Evolutionary conservation across 83 land plant species (phyloP).

Genomic region (Picea engelmannii): DNA sequence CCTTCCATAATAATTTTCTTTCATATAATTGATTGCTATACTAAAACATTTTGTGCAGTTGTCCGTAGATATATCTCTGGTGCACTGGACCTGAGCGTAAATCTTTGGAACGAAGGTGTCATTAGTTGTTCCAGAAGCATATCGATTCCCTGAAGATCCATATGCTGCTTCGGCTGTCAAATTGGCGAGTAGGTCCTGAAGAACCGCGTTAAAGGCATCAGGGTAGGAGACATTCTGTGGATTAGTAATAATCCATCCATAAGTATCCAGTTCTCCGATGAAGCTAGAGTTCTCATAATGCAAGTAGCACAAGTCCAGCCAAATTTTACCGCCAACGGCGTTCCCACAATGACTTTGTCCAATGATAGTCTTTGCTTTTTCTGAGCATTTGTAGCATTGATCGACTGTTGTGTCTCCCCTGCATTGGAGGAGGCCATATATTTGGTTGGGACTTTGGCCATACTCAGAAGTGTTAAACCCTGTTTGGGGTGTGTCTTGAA

Average conservation of each 20-base stretch:
- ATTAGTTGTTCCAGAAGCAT: not conserved
- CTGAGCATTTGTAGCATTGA: too few relatives aligned
- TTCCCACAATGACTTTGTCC: not conserved
- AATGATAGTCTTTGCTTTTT: too few relatives aligned
- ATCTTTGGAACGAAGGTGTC: not conserved
- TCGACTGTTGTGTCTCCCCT: too few relatives aligned
- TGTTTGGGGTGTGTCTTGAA: too few relatives aligned
- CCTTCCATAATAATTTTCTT: not conserved
- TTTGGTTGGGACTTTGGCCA: too few relatives aligned
- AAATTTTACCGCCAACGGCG: not conserved
- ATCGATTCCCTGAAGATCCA: not conserved
- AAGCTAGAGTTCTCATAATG: not conserved
- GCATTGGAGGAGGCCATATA: too few relatives aligned
- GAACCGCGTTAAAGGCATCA: not conserved
- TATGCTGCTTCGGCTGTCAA: not conserved
- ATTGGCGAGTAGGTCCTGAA: not conserved
- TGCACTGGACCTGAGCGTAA: too few relatives aligned
- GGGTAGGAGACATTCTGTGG: not conserved
- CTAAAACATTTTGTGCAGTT: not conserved
- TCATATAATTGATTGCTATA: not conserved
- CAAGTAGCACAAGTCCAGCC: not conserved
- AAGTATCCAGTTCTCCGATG: not conserved
- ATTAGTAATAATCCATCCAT: too few relatives aligned
- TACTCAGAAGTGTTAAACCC: too few relatives aligned
- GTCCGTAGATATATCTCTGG: not conserved